Evolutionary conservation across 176 grass and related monocot species (phyloP), one percentile per base, ranked within the genome.

Genomic region (Ananas comosus): DNA sequence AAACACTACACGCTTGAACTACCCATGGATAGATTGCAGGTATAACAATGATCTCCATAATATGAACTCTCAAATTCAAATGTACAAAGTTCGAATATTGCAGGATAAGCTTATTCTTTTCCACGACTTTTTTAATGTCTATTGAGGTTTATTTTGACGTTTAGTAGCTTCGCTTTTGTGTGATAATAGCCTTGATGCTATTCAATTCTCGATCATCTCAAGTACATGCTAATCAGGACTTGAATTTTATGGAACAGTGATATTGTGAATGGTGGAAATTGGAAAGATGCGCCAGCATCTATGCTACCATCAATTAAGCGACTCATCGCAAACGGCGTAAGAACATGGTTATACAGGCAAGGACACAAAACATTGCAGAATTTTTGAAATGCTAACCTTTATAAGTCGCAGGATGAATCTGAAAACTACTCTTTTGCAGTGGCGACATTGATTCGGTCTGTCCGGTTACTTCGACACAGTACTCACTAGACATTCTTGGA

Each of bases 301-400:
- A 80, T 96, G 91, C 77, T 96, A 64, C 79, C 73, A 49, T 88
- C 88, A 42, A 88, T 88, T 56, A 14, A 58, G 33, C 82, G 90
- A 70, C 69, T 96, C 13, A 85, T 85, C 64, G 84, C 53, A 17
- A 83, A 80, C 56, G 84, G 87, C 3, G 48, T 96, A 11, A 90
- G 76, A 51, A 90, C 90, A 66, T 90, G 91, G 91, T 83, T 96
- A 51, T 96, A 81, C 63, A 96, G 84, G 91, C 51, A 76, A 48
- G 28, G 16, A 3, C 16, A 16, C 10, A 54, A 12, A 12, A 16
- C 16, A 54, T 54, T 16, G 52, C 52, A 12, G 3, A 54, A 13
- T 54, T 54, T 12, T 16, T 12, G 52, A 54, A 54, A 13, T 54
- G 52, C 16, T 13, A 16, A 13, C 1, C 16, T 54, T 54, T 54